These are phyloP conservation scores for Alliaria petiolata DNA, from an alignment of 345 rosid species.

Conservation along the genomic window DNA sequence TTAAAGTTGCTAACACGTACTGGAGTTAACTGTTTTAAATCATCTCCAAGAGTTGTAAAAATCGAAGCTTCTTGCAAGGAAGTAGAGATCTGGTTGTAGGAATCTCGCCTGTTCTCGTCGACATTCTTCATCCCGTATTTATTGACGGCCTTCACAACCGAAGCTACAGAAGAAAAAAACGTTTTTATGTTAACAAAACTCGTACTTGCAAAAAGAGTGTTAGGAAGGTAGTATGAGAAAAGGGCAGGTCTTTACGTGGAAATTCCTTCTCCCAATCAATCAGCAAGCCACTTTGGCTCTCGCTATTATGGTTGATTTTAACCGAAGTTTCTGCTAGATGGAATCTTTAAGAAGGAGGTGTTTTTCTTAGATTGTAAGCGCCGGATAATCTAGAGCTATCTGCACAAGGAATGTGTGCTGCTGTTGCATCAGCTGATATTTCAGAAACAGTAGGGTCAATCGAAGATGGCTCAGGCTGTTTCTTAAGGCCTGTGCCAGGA, in stretches of 20 bases:
- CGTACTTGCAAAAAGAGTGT: not conserved
- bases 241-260: constrained; percentile 47
- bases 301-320: constrained; percentile 47
- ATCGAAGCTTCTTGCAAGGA: constrained; percentile 37
- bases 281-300: constrained; percentile 43
- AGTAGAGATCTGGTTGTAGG: constrained; percentile 41
- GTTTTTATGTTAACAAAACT: constrained; percentile 2
- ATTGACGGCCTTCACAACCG: constrained; percentile 75
- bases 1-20: constrained; percentile 40
- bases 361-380: constrained; percentile 65
- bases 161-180: constrained; percentile 43
- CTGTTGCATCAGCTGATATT: constrained; percentile 40
- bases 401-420: constrained; percentile 48
- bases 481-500: constrained; percentile 40
- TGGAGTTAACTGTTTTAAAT: constrained; percentile 64
- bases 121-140: constrained; percentile 79
- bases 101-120: constrained; percentile 74
- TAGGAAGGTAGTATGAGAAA: not conserved
- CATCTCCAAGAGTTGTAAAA: constrained; percentile 49
- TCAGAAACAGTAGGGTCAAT: constrained; percentile 49
- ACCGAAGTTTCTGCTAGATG: constrained; percentile 44
- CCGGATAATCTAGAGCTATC: constrained; percentile 39
- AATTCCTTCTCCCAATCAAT: constrained; percentile 91
- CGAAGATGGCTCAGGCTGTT: constrained; percentile 48
- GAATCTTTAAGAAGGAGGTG: constrained; percentile 36